Base-by-base conservation (phyloP, 495 filamentous ascomycete species). In the Hyaloscypha variabilis region DNA sequence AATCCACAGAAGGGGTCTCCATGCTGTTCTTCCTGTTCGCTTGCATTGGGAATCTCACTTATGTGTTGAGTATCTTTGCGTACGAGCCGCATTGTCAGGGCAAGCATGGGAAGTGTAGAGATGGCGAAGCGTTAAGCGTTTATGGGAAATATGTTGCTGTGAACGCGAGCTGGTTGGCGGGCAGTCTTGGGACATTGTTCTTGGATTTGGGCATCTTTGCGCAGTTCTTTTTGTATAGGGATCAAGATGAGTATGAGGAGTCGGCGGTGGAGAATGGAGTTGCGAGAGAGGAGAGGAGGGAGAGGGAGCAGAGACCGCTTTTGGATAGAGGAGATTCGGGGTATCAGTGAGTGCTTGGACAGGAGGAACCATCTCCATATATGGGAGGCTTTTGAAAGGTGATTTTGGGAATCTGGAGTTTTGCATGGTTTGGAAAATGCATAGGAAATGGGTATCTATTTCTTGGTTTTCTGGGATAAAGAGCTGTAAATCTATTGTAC, bases 21-120 rank as follows among this genome's bases (percentile, higher is more conserved):
- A 82, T 97, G 69, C 80, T 99, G 0, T 99, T 99, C 79, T 99
- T 99, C 79, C 78, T 98, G 21, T 99, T 99, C 73, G 95, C 94
- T 8, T 97, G 93, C 74, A 83, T 97, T 24, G 95, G 95, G 3
- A 99, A 99, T 71, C 69, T 94, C 61, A 97, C 94, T 0, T 99
- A 96, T 71, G 93, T 97, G 6, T 73, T 97, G 21, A 90, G 86
- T n/a, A 98, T 99, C 49, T 78, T 98, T 53, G 93, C 92, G 8
- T 97, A 90, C 71, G 90, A 91, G 23, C 90, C 94, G 5, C 75
- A 78, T 36, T 88, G 86, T 69, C 65, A 58, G 6, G 75, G 67
- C 4, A 71, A 69, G 19, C 67, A 72, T 42, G 73, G 73, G 14
- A 66, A 76, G 13, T 90, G 89, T 74, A 65, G 65, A 26, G 73